Percentiles rank a stretch among this genome's conserved stretches.
Conservation (phyloP, 345 rosid species). For the Eucalyptus albens region DNA sequence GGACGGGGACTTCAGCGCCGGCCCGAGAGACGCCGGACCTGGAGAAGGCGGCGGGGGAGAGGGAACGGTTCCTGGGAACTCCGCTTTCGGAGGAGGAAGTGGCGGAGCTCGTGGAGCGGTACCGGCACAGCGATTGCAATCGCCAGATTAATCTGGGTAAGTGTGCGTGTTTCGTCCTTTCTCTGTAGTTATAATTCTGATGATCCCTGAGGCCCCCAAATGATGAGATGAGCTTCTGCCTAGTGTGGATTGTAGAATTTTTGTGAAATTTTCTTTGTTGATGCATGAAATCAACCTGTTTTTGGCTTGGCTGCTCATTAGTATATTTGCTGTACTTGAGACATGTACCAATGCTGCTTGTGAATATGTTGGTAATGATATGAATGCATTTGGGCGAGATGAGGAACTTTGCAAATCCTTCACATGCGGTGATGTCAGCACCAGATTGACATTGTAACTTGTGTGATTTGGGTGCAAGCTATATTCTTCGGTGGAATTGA, state of each 20-base stretch:
- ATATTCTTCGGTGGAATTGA: background rate
- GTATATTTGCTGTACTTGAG: background rate
- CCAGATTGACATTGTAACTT: background rate
- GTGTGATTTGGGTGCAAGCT: background rate
- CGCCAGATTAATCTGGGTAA: constrained; percentile 84
- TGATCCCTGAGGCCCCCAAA: background rate
- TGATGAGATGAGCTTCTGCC: too few species aligned
- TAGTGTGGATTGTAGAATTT: background rate
- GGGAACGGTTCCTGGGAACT: constrained; percentile 43
- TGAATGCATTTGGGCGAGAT: background rate
- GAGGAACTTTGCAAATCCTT: background rate
- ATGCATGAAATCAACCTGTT: background rate
- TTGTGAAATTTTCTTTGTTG: background rate
- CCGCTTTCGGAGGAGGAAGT: constrained; percentile 59
- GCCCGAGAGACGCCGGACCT: constrained; percentile 13
- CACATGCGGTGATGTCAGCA: background rate
- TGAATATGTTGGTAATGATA: background rate
- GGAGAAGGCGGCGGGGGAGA: constrained; percentile 28
- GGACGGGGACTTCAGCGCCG: constrained; percentile 77
- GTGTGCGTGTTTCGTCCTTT: background rate
- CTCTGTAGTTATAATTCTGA: background rate
- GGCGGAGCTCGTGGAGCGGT: constrained; percentile 63
- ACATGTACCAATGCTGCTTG: background rate
- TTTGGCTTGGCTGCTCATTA: background rate
- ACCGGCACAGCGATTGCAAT: constrained; percentile 67